These are phyloP conservation scores for Candida khao-thaluensis DNA, from an alignment of 805 yeast genomes.

Conservation along the genomic window DNA sequence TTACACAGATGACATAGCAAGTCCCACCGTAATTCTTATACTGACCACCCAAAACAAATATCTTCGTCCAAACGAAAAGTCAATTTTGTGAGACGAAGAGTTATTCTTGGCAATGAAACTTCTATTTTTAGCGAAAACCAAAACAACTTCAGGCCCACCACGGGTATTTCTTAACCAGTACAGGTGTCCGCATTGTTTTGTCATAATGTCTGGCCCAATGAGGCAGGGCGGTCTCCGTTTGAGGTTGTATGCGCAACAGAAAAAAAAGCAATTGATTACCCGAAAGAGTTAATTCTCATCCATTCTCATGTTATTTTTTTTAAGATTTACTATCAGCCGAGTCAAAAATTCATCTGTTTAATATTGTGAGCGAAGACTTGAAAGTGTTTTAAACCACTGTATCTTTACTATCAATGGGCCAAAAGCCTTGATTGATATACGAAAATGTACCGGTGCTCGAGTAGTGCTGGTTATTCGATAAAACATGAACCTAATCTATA, in stretches of 20 bases:
- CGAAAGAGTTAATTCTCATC: not conserved
- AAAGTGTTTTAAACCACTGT: not conserved
- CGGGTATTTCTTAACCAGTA: not conserved
- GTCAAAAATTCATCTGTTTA: not conserved
- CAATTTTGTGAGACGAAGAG: no score
- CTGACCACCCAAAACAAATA: no score
- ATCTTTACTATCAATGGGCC: no score
- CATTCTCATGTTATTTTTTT: constrained; percentile 2
- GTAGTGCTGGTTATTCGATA: no score
- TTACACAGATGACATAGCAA: no score
- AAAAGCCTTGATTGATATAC: no score
- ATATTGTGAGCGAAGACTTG: not conserved
- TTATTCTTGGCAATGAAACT: not conserved
- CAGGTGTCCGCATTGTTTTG: not conserved
- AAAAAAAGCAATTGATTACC: constrained; percentile 3
- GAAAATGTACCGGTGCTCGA: no score
- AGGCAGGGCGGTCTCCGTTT: not conserved
- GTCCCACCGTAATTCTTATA: no score
- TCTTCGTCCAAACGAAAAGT: no score
- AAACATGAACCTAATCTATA: no score
- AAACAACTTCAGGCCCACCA: constrained; percentile 1
- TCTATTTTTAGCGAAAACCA: not conserved
- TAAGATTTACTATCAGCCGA: not conserved
- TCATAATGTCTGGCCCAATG: not conserved
- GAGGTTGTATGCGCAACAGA: not conserved